A percentile compares a stretch with the other conserved stretches of the same genome.
These are phyloP conservation scores for Hamigera avellanea DNA, from an alignment of 495 filamentous ascomycete genomes.

Conservation along the genomic window DNA sequence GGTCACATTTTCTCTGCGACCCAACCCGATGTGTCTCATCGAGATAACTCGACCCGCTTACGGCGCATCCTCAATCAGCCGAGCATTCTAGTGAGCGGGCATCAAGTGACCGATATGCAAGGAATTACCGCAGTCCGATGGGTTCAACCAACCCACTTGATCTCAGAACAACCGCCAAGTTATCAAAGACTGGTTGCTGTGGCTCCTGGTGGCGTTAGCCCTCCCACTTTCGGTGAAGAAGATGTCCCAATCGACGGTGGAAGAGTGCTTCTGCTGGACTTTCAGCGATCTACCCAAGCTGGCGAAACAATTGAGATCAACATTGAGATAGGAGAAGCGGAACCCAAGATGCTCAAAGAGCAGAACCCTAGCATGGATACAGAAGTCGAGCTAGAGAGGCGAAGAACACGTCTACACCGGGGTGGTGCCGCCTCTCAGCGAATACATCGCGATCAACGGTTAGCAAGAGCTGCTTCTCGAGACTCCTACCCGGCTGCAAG, in stretches of 20 bases:
- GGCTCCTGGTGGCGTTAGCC: constrained; percentile 60
- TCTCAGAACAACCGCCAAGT: not conserved
- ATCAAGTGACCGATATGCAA: constrained; percentile 27
- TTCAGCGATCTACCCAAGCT: constrained; percentile 46
- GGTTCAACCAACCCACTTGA: constrained; percentile 16
- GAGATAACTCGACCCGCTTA: constrained; percentile 19
- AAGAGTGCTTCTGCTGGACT: constrained; percentile 66
- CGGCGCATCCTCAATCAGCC: constrained; percentile 22
- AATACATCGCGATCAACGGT: not conserved
- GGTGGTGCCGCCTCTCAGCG: constrained; percentile 12
- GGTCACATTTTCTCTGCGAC: not conserved
- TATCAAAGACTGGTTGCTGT: constrained; percentile 52
- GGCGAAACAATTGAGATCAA: constrained; percentile 44
- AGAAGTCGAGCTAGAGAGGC: constrained; percentile 71
- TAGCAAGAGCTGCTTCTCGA: constrained; percentile 8
- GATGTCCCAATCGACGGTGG: constrained; percentile 75
- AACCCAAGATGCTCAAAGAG: constrained; percentile 59
- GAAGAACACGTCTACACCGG: constrained; percentile 46
- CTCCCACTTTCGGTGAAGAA: constrained; percentile 54
- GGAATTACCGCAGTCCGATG: constrained; percentile 32
- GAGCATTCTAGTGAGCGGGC: constrained; percentile 26
- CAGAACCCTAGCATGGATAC: constrained; percentile 66
- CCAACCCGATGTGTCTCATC: constrained; percentile 3
- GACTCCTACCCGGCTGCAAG: constrained; percentile 13
- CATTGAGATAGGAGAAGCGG: constrained; percentile 64